Base-by-base conservation (phyloP, 78 protist genomes). In the Anaeramoeba flamelloides region DNA sequence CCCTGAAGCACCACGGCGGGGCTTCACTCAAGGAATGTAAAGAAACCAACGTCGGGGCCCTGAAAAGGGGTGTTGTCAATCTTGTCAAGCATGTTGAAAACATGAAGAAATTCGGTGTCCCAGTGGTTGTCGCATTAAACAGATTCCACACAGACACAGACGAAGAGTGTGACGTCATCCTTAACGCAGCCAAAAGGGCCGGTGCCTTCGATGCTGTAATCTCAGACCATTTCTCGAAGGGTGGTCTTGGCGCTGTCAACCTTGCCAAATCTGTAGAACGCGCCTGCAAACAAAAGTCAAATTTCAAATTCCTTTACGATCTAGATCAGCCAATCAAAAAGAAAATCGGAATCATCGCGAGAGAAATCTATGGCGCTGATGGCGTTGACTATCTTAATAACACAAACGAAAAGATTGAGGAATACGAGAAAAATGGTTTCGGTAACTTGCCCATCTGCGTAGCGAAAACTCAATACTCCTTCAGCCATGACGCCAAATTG, bases 391-490 rank as follows among this genome's bases (percentile, higher is more conserved):
- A 83, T 80, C 8, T 77, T 0, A 53, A 0, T 12, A 41, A 75
- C 64, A 95, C 94, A 1, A 89, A 84, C 74, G 36, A 37, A 8
- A 64, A 90, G 79, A 86, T 94, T 75, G 89, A 75, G 31, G 36
- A n/a, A 34, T 91, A 88, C 88, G 87, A 69, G 76, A 4, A 1
- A 36, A 75, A 36, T 41, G 97, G 95, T 12, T 91, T 87, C 77
- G 86, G 65, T 1, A 30, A 77, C 31, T 84, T 94, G n/a, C 97
- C 98, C 64, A 86, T 95, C 76, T 95, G 98, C 87, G 92, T 95
- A 93, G 95, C 96, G 39, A 95, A 95, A 88, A 95, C 98, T 39
- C 97, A 94, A 77, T 85, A 92, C 69, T 88, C 93, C 1, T 78
- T 95, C 33, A 81, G 91, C 3, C 81, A 81, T 79, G 95, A 95